Base-by-base conservation (phyloP, 2,329 filamentous ascomycete species). In the Bipolaris zeicola region DNA sequence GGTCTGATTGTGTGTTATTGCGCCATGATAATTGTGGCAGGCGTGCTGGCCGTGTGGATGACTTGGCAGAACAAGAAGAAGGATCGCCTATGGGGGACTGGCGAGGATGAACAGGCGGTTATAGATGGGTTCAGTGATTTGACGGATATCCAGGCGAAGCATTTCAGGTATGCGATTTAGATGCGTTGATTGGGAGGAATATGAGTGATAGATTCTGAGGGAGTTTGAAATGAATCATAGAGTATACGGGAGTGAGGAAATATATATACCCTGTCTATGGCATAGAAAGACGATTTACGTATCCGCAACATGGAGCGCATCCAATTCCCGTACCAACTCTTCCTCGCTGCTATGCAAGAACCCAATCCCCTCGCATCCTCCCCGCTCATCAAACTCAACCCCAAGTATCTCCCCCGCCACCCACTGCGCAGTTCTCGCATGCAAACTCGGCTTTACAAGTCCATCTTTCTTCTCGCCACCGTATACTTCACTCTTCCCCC, bases 341-440 rank as follows among this genome's bases (percentile, higher is more conserved):
- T 45, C 33, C 11, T 44, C 16, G 2, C 38, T 6, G 10, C 34
- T 13, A 5, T 52, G 36, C 16, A 33, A 10, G 5, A 68, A 75
- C 11, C 69, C 76, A 33, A 78, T 48, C 0, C 79, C 78, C 36
- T 74, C 65, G 58, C 77, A 79, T 0, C 50, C 49, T 0, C 75
- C 76, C 8, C 69, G 59, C 6, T 63, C 68, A 62, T 79, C 74
- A 55, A 78, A 80, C 3, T 64, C 58, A 5, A 76, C 75, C 0
- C 76, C 77, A 28, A 81, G 36, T 36, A 80, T 57, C 61, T 73
- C 56, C 22, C 64, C 62, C 2, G 67, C 71, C 33, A 81, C 78
- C 80, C 80, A 82, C 61, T 77, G 69, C 1, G 79, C 80, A 2
- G 81, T 83, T 63, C 64, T 62, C 0, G 78, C 70, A 72, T 83